Base-by-base conservation (phyloP, 2,329 filamentous ascomycete genomes). In the Claviceps paspali region DNA sequence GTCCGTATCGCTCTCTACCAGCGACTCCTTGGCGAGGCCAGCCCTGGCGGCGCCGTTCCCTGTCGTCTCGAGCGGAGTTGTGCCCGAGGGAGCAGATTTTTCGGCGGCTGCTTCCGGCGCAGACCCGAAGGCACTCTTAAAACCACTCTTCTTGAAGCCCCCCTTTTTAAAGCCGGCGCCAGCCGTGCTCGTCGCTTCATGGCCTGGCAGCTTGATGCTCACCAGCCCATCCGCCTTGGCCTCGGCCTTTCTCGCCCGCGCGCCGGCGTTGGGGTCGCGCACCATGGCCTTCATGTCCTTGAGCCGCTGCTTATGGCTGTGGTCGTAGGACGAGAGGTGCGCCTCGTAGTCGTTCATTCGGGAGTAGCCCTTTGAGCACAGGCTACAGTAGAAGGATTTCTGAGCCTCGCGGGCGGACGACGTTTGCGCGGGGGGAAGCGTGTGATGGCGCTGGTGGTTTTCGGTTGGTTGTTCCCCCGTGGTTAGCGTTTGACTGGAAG, bases 341-440 rank as follows among this genome's bases (percentile, higher is more conserved):
- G 87, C 81, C 59, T 96, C 88, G 57, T 92, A 95, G 56, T 96
- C 88, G 54, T 92, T 88, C 70, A 93, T 88, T 39, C 91, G 85
- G 2, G 79, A 77, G 61, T 96, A 98, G 49, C 87, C 88, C 62
- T 96, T 96, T 45, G 81, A 77, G 65, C 91, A 96, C 38, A 96
- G 73, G 29, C 78, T 73, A 64, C 79, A 92, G 62, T 82, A 86
- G 62, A 92, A 91, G 24, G 82, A 76, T 51, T 78, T 81, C 34
- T 83, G 68, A 12, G 83, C 82, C 50, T 83, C 80, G 43, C 82
- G 78, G 7, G 83, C 84, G 2, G 71, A 70, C 19, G 67, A 63
- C 17, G 71, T 76, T 49, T 73, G 68, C 39, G 71, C 69, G 4
- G 68, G 64, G 1, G 71, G 71, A 2, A 75, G 64, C 5, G 70